Base-by-base conservation (phyloP, 1,284 basidiomycete genomes). In the Agroathelia rolfsii region DNA sequence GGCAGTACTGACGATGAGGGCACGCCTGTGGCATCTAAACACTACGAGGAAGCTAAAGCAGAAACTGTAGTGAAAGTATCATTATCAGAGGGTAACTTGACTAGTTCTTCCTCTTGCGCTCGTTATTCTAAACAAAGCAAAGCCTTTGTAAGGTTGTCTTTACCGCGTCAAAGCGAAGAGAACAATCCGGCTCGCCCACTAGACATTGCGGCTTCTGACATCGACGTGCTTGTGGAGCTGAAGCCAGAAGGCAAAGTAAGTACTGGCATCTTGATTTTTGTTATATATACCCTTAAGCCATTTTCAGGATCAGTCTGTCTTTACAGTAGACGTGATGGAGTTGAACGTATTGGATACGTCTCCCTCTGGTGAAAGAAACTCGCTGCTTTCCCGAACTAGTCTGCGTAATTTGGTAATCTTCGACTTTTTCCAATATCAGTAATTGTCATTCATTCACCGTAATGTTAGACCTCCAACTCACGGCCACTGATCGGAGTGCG, bases 231-330 rank as follows among this genome's bases (percentile, higher is more conserved):
- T 9, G 47, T 86, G 2, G 79, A 88, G 49, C 48, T 81, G 7
- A 79, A 73, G 46, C 69, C 75, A 0, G 72, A 77, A 40, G 76
- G 72, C 40, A 80, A 72, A 66, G 84, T 84, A 41, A 36, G 58
- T 48, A 18, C 11, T 6, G 12, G 23, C 16, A 29, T 30, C 19
- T 25, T 27, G 16, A 6, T 31, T 13, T 30, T 17, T 34, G 21
- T 24, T 10, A 16, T 35, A 36, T 9, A 18, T 20, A 30, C 14
- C n/a, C n/a, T n/a, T n/a, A n/a, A n/a, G n/a, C n/a, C n/a, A n/a
- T n/a, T n/a, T 37, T 39, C 35, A 85, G 76, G 76, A 86, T 35
- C 79, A 88, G 53, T 81, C 74, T 9, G 64, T 77, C 3, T 42
- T 87, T 20, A 75, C 70, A 1, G 41, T 84, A 4, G 66, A 65